Conservation (phyloP, 1,284 basidiomycete species). For the Hymenochaete sp. region DNA sequence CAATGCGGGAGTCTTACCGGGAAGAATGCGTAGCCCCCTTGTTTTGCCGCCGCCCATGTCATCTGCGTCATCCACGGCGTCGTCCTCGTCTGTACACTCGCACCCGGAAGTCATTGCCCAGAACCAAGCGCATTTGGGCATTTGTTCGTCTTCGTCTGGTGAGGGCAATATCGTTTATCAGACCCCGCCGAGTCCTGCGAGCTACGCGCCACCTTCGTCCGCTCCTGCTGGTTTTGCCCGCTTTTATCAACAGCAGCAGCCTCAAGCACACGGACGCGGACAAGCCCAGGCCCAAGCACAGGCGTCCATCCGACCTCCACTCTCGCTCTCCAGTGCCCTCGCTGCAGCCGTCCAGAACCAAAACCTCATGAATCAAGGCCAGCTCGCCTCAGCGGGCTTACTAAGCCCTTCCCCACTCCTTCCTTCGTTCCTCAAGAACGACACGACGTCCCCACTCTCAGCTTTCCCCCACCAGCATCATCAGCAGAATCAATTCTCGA, state of each 20-base stretch:
- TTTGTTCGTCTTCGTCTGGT: slow-evolving; percentile 1
- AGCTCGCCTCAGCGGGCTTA: slow-evolving; percentile 17
- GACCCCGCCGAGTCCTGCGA: slow-evolving; percentile 16
- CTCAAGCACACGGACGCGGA: background rate
- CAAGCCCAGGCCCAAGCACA: background rate
- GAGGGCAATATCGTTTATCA: slow-evolving; percentile 16
- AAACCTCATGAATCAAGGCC: slow-evolving; percentile 19
- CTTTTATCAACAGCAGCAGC: no score
- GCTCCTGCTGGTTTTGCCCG: no score
- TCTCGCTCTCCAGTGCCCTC: slow-evolving; percentile 24
- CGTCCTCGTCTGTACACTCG: background rate
- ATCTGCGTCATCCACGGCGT: background rate
- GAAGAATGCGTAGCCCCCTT: background rate
- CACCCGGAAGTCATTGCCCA: no score
- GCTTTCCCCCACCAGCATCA: background rate
- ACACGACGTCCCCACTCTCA: slow-evolving; percentile 42
- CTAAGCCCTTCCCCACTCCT: no score
- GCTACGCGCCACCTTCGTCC: slow-evolving; percentile 3
- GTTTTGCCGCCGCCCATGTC: background rate
- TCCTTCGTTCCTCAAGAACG: slow-evolving; percentile 65
- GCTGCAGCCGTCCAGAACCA: slow-evolving; percentile 19
- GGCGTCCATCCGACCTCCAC: slow-evolving; percentile 1
- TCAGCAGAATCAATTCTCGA: no score
- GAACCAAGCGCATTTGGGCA: no score
- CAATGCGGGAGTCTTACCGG: background rate